Evolutionary conservation across 345 rosid genomes (phyloP).

Genomic region (Sapria himalayana): DNA sequence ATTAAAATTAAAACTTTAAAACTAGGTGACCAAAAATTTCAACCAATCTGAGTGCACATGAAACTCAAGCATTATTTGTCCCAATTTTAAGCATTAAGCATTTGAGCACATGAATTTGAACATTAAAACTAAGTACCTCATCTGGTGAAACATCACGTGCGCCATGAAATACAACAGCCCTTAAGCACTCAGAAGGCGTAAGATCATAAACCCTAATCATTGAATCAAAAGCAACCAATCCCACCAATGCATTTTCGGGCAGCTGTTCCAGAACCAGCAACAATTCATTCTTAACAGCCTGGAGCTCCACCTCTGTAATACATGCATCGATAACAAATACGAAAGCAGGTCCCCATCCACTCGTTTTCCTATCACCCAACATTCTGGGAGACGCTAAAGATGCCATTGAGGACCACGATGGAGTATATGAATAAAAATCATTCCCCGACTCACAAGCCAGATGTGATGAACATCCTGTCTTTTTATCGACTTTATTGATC

Average conservation of each 20-base stretch:
- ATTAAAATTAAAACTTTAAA: too few relatives aligned
- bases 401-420: slow-evolving; percentile 25
- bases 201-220: slow-evolving; percentile 80
- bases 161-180: slow-evolving; percentile 56
- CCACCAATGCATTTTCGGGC: slow-evolving; percentile 60
- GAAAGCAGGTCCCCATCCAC: slow-evolving; percentile 49
- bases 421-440: slow-evolving; percentile 25
- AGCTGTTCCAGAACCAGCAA: slow-evolving; percentile 55
- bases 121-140: slow-evolving; percentile 24
- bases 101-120: neutral
- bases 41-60: too few relatives aligned
- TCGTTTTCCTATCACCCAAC: slow-evolving; percentile 10
- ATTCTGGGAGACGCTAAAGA: slow-evolving; percentile 16
- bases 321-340: slow-evolving; percentile 71
- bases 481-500: slow-evolving; percentile 6
- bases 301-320: slow-evolving; percentile 46
- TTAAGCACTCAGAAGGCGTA: slow-evolving; percentile 51
- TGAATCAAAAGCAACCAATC: slow-evolving; percentile 51
- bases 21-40: too few relatives aligned
- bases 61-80: too few relatives aligned
- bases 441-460: slow-evolving; percentile 7
- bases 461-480: slow-evolving; percentile 1
- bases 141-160: slow-evolving; percentile 49
- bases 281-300: slow-evolving; percentile 51
- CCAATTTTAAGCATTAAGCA: neutral